phyloP scores from a whole-genome alignment of 768 basidiomycete species.

The Amanita pseudoporphyria region DNA sequence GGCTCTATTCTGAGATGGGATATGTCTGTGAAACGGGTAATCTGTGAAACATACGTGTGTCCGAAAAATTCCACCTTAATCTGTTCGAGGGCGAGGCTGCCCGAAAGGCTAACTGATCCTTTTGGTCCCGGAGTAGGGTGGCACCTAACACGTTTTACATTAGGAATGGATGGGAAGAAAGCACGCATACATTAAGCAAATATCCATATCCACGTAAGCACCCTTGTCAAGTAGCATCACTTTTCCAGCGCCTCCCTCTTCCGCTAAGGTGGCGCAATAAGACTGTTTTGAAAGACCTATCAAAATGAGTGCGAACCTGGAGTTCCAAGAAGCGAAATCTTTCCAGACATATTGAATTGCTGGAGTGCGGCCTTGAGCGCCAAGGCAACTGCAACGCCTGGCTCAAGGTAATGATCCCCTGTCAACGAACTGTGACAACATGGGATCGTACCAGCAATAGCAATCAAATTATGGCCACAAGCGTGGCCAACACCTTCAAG shows the following conservation, averaged over 20 bases:
- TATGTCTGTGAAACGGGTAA: constrained; percentile 67
- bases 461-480: no score
- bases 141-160: constrained; percentile 37
- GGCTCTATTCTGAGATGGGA: constrained; percentile 32
- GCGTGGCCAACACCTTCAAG: no score
- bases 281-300: not conserved
- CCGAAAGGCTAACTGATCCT: no score
- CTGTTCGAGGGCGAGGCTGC: constrained; percentile 53
- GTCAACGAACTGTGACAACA: no score
- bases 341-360: no score
- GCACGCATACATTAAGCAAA: constrained; percentile 56
- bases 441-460: constrained; percentile 28
- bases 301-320: constrained; percentile 39
- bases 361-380: no score
- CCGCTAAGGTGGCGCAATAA: constrained; percentile 34
- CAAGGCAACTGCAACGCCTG: no score
- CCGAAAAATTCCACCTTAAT: no score
- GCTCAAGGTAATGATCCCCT: no score
- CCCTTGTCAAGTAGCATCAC: no score
- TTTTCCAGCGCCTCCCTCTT: constrained; percentile 82
- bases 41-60: no score
- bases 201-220: constrained; percentile 73
- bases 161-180: not conserved
- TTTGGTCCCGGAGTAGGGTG: constrained; percentile 75
- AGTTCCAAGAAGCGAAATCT: constrained; percentile 65